A percentile compares a stretch with the other conserved stretches of the same genome.
Evolutionary conservation across 2,329 filamentous ascomycete species (phyloP).

Genomic region (Ophiobolus disseminans): DNA sequence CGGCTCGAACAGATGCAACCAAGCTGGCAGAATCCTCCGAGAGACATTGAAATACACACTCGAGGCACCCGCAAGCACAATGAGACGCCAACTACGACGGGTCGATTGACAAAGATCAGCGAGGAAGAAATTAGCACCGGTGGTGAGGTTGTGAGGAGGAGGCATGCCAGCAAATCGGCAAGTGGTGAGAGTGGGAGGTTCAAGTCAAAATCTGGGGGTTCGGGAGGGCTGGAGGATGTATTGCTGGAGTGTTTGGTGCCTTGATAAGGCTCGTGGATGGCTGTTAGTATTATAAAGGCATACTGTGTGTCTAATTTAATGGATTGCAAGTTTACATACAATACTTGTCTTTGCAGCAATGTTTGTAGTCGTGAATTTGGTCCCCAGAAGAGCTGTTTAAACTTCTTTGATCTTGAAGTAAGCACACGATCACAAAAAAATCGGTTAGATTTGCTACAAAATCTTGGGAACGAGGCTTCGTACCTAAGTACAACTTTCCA

Average conservation of each 20-base stretch:
- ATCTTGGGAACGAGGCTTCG: too few relatives aligned
- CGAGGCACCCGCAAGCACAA: too few relatives aligned
- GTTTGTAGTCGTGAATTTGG: too few relatives aligned
- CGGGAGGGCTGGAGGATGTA: not conserved
- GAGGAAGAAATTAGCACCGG: slow-evolving; percentile 1
- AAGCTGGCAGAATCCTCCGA: not conserved
- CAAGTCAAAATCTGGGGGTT: not conserved
- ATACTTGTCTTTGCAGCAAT: too few relatives aligned
- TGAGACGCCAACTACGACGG: not conserved
- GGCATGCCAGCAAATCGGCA: not conserved
- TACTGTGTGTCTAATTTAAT: too few relatives aligned
- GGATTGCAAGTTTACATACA: too few relatives aligned
- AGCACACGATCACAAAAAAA: too few relatives aligned
- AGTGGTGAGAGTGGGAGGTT: not conserved
- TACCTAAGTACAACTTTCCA: too few relatives aligned
- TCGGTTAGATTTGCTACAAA: too few relatives aligned
- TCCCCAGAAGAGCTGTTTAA: too few relatives aligned
- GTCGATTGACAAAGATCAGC: not conserved
- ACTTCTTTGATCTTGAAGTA: too few relatives aligned
- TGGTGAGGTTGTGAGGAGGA: not conserved
- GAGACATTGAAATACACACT: slow-evolving; percentile 1
- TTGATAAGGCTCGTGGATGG: not conserved
- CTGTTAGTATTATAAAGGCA: too few relatives aligned
- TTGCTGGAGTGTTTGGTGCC: slow-evolving; percentile 2
- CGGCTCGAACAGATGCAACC: not conserved